Evolutionary conservation across 2,329 filamentous ascomycete species (phyloP).

Genomic region (Cercospora sojina): DNA sequence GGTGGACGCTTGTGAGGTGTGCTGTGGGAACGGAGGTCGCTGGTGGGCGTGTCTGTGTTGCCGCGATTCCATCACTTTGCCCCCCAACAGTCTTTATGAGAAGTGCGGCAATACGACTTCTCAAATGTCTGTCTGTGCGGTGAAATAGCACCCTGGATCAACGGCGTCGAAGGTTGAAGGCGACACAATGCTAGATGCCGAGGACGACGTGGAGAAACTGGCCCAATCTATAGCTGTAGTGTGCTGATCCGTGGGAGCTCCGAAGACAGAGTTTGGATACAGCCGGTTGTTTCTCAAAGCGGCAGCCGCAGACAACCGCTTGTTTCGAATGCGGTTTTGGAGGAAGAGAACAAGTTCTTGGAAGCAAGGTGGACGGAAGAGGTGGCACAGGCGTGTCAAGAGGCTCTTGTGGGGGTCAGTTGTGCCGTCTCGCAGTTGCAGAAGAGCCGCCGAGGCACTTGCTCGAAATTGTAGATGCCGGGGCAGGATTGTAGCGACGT

Average conservation of each 20-base stretch:
- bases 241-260: neutral
- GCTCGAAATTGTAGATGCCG: neutral
- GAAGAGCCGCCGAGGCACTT: neutral
- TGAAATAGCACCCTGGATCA: neutral
- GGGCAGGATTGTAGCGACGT: neutral
- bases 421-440: neutral
- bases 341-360: neutral
- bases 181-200: neutral
- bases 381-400: neutral
- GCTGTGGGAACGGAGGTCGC: slow-evolving; percentile 40
- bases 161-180: neutral
- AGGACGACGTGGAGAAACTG: neutral
- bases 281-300: neutral
- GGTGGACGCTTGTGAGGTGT: slow-evolving; percentile 26
- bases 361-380: neutral
- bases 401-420: neutral
- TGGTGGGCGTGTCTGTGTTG: slow-evolving; percentile 32
- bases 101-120: neutral
- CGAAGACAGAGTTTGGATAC: slow-evolving; percentile 1
- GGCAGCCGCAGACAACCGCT: neutral
- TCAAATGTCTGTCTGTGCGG: neutral
- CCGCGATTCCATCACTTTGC: slow-evolving; percentile 26
- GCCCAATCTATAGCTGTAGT: neutral
- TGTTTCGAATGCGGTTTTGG: neutral
- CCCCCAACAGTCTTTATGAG: neutral